Evolutionary conservation across 768 basidiomycete genomes (phyloP), one percentile per base, ranked within the genome.

Genomic region (Collybia sordida): DNA sequence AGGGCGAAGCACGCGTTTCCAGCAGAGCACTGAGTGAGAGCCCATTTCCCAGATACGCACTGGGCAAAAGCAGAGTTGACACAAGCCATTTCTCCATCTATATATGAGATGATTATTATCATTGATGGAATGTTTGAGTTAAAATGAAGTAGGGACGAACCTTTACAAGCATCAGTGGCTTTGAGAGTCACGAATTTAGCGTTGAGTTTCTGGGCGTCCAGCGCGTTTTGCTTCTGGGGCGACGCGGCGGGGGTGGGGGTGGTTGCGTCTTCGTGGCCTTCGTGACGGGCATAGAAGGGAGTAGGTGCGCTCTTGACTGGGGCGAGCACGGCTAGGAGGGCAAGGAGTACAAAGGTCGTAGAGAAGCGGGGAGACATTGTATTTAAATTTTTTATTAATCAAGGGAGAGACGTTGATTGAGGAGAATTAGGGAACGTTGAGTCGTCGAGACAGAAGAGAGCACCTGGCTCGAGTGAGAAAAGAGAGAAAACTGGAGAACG

Each of bases 131-230:
- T 1, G 48, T 39, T 21, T 45, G 38, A 19, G 9, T 15, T 7
- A 18, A 37, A 57, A 37, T 22, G 11, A 27, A 21, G 12, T n/a
- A 11, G 35, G 23, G 15, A 64, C 71, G 24, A 42, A 79, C 77
- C 67, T 35, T 68, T 64, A 64, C 85, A 87, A 1, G 77, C 35
- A 55, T 81, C 76, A 9, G 61, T 66, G 1, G 65, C 55, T 11
- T 67, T 73, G 49, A 85, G 52, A 2, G 64, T 55, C 24, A 69
- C 62, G 62, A 83, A 86, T 49, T 79, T 63, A 15, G 62, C 58
- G 50, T 82, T 82, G 24, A 77, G 65, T 39, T 72, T 67, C 56
- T 79, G 79, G 9, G 81, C 81, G 35, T 72, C 72, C 17, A 79
- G 60, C 3, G 65, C 81, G 50, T 82, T 82, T 53, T 76, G 66